Conservation (phyloP, 345 rosid species). For the Dimocarpus longan region DNA sequence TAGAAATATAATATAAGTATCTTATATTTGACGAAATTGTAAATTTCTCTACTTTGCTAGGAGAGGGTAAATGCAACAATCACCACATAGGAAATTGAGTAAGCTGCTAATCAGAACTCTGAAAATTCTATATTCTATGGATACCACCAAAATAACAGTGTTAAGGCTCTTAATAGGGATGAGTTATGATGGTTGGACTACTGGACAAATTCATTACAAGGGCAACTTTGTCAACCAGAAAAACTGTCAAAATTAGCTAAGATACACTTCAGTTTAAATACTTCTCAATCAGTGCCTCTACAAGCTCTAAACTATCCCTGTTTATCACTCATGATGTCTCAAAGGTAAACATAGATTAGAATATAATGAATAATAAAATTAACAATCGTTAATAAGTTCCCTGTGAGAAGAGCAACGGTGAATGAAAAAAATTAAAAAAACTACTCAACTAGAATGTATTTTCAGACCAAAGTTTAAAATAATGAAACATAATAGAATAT, state of each 20-base stretch:
- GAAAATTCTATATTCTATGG: background rate
- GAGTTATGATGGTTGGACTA: background rate
- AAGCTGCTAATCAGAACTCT: background rate
- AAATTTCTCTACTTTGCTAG: background rate
- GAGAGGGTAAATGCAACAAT: background rate
- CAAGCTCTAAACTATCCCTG: background rate
- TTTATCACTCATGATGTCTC: background rate
- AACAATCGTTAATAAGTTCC: background rate
- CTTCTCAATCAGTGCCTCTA: background rate
- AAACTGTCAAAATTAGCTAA: background rate
- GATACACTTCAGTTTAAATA: background rate
- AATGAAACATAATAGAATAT: background rate
- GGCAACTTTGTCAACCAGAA: background rate
- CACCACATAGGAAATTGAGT: background rate
- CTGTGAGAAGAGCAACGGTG: background rate
- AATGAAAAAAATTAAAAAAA: background rate
- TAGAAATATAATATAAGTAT: background rate
- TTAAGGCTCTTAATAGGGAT: background rate
- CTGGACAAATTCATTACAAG: background rate
- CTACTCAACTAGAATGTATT: slow-evolving; percentile 4
- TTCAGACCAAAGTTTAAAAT: slow-evolving; percentile 6
- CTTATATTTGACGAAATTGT: background rate
- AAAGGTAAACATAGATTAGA: background rate
- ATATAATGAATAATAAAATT: background rate
- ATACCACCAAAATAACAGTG: background rate